phyloP scores from a whole-genome alignment of 2,329 filamentous ascomycete species.

The Claviceps paspali region DNA sequence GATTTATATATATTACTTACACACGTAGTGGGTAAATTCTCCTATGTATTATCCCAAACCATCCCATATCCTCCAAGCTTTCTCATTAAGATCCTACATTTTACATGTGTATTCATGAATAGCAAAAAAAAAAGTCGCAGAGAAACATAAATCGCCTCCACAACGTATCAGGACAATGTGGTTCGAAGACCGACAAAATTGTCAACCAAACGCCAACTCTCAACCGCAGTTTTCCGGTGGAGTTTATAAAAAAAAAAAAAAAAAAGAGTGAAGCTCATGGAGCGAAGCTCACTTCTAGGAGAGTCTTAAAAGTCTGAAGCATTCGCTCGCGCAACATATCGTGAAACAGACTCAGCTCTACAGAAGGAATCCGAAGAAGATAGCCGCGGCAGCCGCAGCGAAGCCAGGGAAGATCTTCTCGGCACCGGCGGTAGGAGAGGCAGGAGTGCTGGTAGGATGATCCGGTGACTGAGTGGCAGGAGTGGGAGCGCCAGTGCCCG shows the following conservation, averaged over 20 bases:
- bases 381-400: constrained; percentile 6
- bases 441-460: constrained; percentile 8
- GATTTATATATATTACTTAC: background rate
- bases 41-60: constrained; percentile 2
- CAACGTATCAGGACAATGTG: no score
- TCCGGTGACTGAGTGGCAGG: constrained; percentile 22
- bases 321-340: no score
- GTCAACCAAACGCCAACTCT: no score
- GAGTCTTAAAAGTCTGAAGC: background rate
- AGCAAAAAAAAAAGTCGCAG: background rate
- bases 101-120: background rate
- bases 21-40: background rate
- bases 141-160: no score
- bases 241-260: no score
- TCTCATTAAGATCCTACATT: constrained; percentile 2
- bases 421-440: constrained; percentile 9
- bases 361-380: constrained; percentile 9
- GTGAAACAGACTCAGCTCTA: no score
- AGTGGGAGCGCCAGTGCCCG: constrained; percentile 24
- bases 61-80: background rate
- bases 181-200: no score
- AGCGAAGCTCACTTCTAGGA: no score
- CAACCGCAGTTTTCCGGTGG: no score
- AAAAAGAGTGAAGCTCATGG: no score
- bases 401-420: constrained; percentile 6